Evolutionary conservation across 2,329 filamentous ascomycete genomes (phyloP), one percentile per base, ranked within the genome.

Genomic region (Pezicula neosporulosa): DNA sequence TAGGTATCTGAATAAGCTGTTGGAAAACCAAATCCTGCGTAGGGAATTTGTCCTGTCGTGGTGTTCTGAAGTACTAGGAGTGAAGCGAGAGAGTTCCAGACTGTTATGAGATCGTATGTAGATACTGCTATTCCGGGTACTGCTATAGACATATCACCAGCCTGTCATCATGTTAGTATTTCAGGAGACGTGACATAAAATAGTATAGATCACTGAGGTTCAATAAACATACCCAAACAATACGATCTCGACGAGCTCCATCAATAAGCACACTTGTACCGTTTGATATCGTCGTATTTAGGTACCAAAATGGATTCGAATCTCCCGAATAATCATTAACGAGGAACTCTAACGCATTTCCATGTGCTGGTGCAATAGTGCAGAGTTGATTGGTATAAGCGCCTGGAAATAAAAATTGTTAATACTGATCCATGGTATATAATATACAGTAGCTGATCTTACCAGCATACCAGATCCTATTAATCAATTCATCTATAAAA

Each of bases 171-270:
- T 39, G 15, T 39, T 16, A 39, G 37, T 13, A 13, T 3, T 16
- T n/a, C 3, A n/a, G 7, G 15, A 8, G 37, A 39, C 3, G 7
- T 16, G 4, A 8, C 18, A 39, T 78, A 69, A 6, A 77, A 74
- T 50, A 81, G 77, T 9, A 72, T 72, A 73, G 83, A 80, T 84
- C 81, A 1, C 80, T 80, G 10, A 80, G 77, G 21, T 21, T 21
- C 21, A 21, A 5, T 21, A 30, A 30, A 30, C 28, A 30, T 30
- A 30, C 28, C 78, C 79, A 84, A 3, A 83, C 75, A 28, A 80
- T 66, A 5, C 77, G 71, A 57, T 82, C 80, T 27, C 80, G 71
- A 60, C 82, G 82, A 1, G 78, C 77, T 15, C 79, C 80, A 58
- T 83, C 79, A 1, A 56, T 59, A 44, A 64, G 2, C 46, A 39